Percentiles rank a stretch among this genome's conserved stretches.
These are phyloP conservation scores for rapeseed (Brassica napus) DNA, from an alignment of 345 rosid species.

Conservation along the genomic window Da-Ae NC_063450.1:27607001-27607500, in stretches of 20 bases:
- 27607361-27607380: background rate
- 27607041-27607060: background rate
- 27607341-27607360: background rate
- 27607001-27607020: background rate
- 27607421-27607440: background rate
- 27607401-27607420: background rate
- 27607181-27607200: background rate
- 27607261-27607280: background rate
- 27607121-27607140: background rate
- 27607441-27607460: background rate
- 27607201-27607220: background rate
- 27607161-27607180: background rate
- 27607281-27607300: background rate
- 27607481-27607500: background rate
- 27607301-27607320: background rate
- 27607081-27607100: background rate
- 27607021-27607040: background rate
- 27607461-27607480: background rate
- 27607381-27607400: background rate
- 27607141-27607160: constrained; percentile 4
- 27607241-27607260: background rate
- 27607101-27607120: background rate
- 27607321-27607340: background rate
- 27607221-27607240: background rate
- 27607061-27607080: constrained; percentile 1